phyloP scores from a whole-genome alignment of 2,329 filamentous ascomycete genomes.

The Phialocephala sp. region DNA sequence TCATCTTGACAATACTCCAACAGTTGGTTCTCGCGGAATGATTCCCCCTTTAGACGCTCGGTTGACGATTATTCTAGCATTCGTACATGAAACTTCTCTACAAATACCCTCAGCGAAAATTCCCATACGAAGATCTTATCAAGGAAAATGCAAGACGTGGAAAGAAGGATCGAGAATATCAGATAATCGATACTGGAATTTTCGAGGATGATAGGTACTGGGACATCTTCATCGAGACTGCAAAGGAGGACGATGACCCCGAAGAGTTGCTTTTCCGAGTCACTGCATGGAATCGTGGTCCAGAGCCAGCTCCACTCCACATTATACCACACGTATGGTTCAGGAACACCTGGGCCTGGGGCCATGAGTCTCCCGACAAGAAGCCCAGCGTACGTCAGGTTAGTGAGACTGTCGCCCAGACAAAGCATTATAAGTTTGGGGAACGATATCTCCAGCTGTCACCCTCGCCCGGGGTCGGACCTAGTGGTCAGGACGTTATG shows the following conservation, averaged over 20 bases:
- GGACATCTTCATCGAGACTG: conserved; percentile 96
- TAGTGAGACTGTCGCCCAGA: conserved; percentile 71
- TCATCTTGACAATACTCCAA: conserved; percentile 90
- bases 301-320: conserved; percentile 87
- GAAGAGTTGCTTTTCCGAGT: conserved; percentile 93
- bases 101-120: conserved; percentile 91
- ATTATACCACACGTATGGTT: conserved; percentile 97
- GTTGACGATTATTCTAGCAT: conserved; percentile 61
- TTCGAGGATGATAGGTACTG: conserved; percentile 93
- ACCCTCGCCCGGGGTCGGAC: conserved; percentile 84
- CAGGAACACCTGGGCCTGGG: conserved; percentile 97
- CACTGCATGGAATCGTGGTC: conserved; percentile 94
- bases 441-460: conserved; percentile 85
- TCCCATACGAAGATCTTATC: conserved; percentile 89
- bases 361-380: conserved; percentile 73
- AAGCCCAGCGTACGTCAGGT: conserved; percentile 79
- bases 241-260: conserved; percentile 89
- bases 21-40: conserved; percentile 34
- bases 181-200: conserved; percentile 84
- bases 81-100: conserved; percentile 99
- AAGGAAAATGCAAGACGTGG: conserved; percentile 80
- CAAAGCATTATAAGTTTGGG: conserved; percentile 81
- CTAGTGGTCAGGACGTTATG: conserved; percentile 80
- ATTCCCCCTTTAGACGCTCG: background rate
- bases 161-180: conserved; percentile 84